Evolutionary conservation across 2,329 filamentous ascomycete genomes (phyloP).

Genomic region (Diplodia seriata): DNA sequence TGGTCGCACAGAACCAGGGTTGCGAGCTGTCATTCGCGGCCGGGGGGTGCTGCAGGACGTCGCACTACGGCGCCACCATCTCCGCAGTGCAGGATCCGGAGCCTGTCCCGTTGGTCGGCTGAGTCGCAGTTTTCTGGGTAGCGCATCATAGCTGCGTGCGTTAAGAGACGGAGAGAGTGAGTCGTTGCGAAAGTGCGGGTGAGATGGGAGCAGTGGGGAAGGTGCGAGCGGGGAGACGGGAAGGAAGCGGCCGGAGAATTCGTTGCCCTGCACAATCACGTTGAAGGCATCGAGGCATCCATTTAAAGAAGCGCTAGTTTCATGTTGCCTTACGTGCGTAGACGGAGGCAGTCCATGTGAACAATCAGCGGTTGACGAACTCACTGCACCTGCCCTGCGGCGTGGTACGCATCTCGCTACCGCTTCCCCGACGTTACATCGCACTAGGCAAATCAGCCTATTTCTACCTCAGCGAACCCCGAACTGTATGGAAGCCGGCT

Average conservation of each 20-base stretch:
- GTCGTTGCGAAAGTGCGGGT: background rate
- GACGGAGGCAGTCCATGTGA: too few relatives aligned
- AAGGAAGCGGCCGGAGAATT: background rate
- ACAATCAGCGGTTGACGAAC: too few relatives aligned
- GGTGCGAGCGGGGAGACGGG: background rate
- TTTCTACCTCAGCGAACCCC: background rate
- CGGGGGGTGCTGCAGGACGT: conserved; percentile 1
- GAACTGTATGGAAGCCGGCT: background rate
- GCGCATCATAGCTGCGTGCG: background rate
- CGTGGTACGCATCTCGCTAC: background rate
- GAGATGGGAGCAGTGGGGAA: background rate
- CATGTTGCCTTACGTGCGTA: too few relatives aligned
- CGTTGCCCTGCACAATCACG: background rate
- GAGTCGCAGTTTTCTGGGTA: background rate
- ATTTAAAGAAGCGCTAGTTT: background rate
- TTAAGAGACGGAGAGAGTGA: background rate
- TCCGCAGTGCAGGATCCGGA: background rate
- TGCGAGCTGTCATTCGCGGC: conserved; percentile 21
- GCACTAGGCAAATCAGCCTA: background rate
- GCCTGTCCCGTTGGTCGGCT: background rate
- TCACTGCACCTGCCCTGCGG: too few relatives aligned
- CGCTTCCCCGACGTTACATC: conserved; percentile 2
- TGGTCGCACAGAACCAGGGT: background rate
- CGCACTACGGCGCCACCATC: background rate
- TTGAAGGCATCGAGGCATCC: background rate